phyloP scores from a whole-genome alignment of 768 basidiomycete genomes.

The Lyophyllum semitale region DNA sequence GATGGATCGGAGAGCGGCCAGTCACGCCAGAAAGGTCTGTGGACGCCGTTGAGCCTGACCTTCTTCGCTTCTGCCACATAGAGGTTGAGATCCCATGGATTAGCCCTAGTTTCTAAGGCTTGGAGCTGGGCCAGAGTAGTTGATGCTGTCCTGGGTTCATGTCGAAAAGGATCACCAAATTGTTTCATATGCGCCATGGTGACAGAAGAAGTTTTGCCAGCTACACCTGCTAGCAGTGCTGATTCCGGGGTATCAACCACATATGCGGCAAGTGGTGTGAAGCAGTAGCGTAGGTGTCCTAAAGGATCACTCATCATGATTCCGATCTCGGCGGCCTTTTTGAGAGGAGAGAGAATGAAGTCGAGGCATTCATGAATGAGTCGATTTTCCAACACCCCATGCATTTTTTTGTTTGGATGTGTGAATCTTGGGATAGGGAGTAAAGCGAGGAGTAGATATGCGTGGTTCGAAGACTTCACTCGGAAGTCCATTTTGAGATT shows the following conservation, averaged over 20 bases:
- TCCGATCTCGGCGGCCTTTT: too few relatives aligned
- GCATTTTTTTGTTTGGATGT: constrained; percentile 1
- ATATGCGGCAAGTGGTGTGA: constrained; percentile 27
- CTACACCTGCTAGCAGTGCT: constrained; percentile 26
- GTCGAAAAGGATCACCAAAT: constrained; percentile 30
- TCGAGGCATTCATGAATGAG: constrained; percentile 31
- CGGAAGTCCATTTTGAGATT: constrained; percentile 14
- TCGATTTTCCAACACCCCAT: constrained; percentile 25
- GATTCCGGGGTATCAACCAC: constrained; percentile 36
- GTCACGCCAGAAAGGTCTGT: constrained; percentile 38
- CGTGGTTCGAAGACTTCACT: constrained; percentile 15
- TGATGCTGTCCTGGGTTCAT: constrained; percentile 21
- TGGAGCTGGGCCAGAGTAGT: constrained; percentile 21
- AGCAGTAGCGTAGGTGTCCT: constrained; percentile 23
- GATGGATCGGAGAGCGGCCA: constrained; percentile 34
- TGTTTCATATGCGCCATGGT: constrained; percentile 29
- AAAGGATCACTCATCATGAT: constrained; percentile 28
- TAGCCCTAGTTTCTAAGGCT: constrained; percentile 1
- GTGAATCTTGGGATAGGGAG: constrained; percentile 20
- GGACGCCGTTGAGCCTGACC: constrained; percentile 30
- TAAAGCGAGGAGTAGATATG: constrained; percentile 18
- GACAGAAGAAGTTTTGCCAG: constrained; percentile 29
- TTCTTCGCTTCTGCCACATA: constrained; percentile 25
- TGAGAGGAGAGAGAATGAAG: constrained; percentile 26
- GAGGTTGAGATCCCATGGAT: constrained; percentile 25